Evolutionary conservation across 345 rosid genomes (phyloP).

Genomic region (Toxicodendron radicans): DNA sequence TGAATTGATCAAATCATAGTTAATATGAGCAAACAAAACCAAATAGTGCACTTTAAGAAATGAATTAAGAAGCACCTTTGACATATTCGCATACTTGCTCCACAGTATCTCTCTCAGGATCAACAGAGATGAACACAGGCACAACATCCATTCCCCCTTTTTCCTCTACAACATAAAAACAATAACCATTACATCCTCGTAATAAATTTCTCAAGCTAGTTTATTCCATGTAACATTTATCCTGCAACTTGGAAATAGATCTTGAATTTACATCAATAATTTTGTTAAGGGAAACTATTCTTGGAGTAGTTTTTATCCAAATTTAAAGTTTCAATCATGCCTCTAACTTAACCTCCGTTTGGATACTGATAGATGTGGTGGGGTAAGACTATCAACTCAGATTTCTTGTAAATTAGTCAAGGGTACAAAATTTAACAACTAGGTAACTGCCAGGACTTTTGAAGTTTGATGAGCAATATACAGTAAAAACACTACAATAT

Average conservation of each 20-base stretch:
- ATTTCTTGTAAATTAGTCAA: background rate
- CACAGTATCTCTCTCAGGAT: constrained; percentile 94
- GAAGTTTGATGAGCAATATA: background rate
- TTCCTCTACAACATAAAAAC: constrained; percentile 50
- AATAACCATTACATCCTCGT: background rate
- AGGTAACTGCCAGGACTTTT: too few relatives aligned
- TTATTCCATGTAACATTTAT: background rate
- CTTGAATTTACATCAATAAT: background rate
- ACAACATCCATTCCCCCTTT: constrained; percentile 69
- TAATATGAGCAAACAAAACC: background rate
- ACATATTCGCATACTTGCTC: constrained; percentile 94
- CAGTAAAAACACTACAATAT: background rate
- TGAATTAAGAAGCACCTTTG: constrained; percentile 52
- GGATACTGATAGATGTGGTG: background rate
- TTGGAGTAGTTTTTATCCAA: background rate
- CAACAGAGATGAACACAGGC: constrained; percentile 88
- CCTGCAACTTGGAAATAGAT: background rate
- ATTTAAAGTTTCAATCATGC: background rate
- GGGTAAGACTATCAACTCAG: background rate
- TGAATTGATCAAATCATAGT: background rate
- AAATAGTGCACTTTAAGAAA: background rate
- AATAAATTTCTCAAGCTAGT: background rate
- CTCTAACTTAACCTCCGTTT: background rate
- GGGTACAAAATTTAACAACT: background rate
- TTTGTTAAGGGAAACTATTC: background rate